These are phyloP conservation scores for Marasmius oreades DNA, from an alignment of 1,284 basidiomycete genomes.

Conservation along the genomic window DNA sequence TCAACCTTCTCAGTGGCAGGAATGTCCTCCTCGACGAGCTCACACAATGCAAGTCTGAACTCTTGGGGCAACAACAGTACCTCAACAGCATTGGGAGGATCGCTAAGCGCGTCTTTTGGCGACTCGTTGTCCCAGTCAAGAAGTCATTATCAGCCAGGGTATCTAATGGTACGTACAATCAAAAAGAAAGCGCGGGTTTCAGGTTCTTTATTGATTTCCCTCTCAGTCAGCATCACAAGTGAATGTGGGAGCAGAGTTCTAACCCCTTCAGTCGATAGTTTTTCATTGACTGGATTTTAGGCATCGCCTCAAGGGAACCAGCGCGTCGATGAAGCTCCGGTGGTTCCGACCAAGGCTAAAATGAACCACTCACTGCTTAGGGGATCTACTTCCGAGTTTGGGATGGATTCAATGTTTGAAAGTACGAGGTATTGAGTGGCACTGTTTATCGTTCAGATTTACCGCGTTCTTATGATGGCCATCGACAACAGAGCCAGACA, in stretches of 20 bases:
- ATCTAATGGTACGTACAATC: conserved; percentile 58
- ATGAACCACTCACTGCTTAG: conserved; percentile 65
- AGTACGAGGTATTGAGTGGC: conserved; percentile 47
- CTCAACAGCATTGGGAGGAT: not conserved
- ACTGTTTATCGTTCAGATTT: not conserved
- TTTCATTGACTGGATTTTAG: conserved; percentile 27
- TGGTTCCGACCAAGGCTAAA: conserved; percentile 74
- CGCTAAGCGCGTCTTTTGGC: conserved; percentile 24
- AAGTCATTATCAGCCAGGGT: conserved; percentile 72
- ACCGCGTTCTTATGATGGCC: conserved; percentile 10
- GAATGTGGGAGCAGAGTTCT: conserved; percentile 35
- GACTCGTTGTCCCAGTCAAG: conserved; percentile 66
- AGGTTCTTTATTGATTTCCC: too few relatives aligned
- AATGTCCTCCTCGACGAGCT: conserved; percentile 19
- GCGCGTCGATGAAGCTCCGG: conserved; percentile 62
- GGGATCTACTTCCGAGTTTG: conserved; percentile 62
- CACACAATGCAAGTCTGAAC: conserved; percentile 9
- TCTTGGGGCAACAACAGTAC: conserved; percentile 17
- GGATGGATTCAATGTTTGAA: conserved; percentile 78
- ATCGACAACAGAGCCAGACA: conserved; percentile 35
- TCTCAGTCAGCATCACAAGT: conserved; percentile 60
- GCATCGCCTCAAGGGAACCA: conserved; percentile 52
- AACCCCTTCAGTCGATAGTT: conserved; percentile 1
- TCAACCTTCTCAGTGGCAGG: conserved; percentile 17
- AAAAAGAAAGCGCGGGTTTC: too few relatives aligned